phyloP scores from a whole-genome alignment of 176 grass and related monocot genomes.

The Aegilops bicornis region DNA sequence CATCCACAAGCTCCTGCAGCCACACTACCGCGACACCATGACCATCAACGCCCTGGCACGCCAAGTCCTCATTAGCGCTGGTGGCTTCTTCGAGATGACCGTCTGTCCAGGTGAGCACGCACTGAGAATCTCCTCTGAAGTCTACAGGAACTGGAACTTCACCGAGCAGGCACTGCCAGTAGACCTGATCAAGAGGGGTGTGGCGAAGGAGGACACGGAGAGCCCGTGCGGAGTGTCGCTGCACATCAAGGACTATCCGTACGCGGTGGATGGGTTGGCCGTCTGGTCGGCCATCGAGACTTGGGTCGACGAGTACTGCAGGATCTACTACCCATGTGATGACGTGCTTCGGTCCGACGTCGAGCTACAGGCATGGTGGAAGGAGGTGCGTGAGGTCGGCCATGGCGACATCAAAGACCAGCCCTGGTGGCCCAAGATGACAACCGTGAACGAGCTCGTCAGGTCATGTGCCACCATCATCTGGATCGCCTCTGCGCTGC shows the following conservation, averaged over 20 bases:
- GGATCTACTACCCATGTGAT: slow-evolving; percentile 65
- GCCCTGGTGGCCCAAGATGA: slow-evolving; percentile 75
- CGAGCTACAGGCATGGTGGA: slow-evolving; percentile 44
- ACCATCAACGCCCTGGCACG: too few species aligned
- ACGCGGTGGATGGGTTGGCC: neutral
- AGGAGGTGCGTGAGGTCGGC: slow-evolving; percentile 74
- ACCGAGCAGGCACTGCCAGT: too few species aligned
- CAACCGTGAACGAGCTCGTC: slow-evolving; percentile 43
- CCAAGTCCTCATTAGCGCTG: too few species aligned
- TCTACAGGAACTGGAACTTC: too few species aligned
- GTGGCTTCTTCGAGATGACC: too few species aligned
- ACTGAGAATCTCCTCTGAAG: too few species aligned
- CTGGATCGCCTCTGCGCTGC: slow-evolving; percentile 32
- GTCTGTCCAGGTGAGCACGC: too few species aligned
- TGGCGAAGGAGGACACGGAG: neutral
- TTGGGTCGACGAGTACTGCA: neutral
- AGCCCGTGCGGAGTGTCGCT: neutral
- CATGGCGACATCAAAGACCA: slow-evolving; percentile 73
- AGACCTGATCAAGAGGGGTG: too few species aligned
- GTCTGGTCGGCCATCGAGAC: slow-evolving; percentile 2
- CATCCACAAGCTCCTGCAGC: too few species aligned
- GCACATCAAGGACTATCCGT: slow-evolving; percentile 25
- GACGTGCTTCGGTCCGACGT: slow-evolving; percentile 36
- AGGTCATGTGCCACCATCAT: slow-evolving; percentile 57
- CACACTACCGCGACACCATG: too few species aligned